Evolutionary conservation across 441 rosid species (phyloP), one percentile per base, ranked within the genome.

Genomic region (Eutrema salsugineum): DNA sequence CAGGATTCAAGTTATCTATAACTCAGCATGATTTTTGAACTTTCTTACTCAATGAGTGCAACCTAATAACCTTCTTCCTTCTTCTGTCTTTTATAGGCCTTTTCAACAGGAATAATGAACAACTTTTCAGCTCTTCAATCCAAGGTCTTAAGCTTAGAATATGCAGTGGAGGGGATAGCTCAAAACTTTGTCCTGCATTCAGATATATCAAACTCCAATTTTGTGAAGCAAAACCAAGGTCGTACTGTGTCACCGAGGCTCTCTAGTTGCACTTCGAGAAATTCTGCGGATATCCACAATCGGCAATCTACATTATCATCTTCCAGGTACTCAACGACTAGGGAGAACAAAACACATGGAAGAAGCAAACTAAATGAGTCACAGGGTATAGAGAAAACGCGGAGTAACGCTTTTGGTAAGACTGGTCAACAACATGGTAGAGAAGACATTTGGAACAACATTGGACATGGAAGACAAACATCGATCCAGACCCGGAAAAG

Each of bases 71-170:
- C 6, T 30, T n/a, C 46, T 17, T 62, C 32, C 48, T 11, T 22
- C 53, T 47, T 61, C n/a, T 19, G 62, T 46, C 55, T 53, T 5
- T 20, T 74, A 0, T 87, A 94, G 99, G 92, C 61, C 47, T 85
- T 94, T 78, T 83, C 96, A 73, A 78, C 84, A 63, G 87, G 95
- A 63, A 70, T 86, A 22, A 85, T 83, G 84, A 91, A 84, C 72
- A 84, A 76, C 68, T 79, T 91, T 75, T 86, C 90, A 4, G 67
- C 73, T 74, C 75, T 94, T 76, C 89, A 86, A 76, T 86, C 93
- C 12, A 94, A 90, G 78, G 88, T 94, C 36, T 77, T 81, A 42
- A 83, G 85, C 82, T 80, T 94, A 75, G 99, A 91, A 77, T 82
- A 83, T 79, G 90, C 85, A 63, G 84, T 87, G 48, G 93, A 84